Evolutionary conservation across 1,139 yeast genomes (phyloP).

Genomic region (Geotrichum fermentans): DNA sequence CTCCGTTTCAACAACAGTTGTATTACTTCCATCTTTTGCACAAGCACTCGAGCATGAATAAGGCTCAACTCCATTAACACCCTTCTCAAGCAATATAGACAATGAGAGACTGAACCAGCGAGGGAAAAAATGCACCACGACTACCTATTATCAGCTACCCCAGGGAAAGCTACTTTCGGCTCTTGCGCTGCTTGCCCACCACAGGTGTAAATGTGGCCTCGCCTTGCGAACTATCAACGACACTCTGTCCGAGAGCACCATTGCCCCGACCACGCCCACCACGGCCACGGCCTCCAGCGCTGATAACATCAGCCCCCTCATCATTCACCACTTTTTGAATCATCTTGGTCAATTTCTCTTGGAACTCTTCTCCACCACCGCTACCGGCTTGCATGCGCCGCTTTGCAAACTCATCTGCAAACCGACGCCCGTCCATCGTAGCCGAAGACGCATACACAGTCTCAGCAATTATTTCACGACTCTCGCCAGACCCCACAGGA

Average conservation of each 20-base stretch:
- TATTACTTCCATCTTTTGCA: no score
- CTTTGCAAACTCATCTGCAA: conserved; percentile 82
- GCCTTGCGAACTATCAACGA: background rate
- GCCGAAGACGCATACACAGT: conserved; percentile 87
- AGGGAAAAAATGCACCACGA: no score
- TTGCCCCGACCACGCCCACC: background rate
- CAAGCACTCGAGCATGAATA: no score
- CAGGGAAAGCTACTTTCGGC: no score
- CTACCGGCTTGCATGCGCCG: conserved; percentile 64
- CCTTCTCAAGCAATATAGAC: no score
- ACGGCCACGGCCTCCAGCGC: background rate
- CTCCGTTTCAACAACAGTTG: no score
- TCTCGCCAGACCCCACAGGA: conserved; percentile 60
- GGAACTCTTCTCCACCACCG: background rate
- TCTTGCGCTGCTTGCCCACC: background rate
- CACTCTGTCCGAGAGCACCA: background rate
- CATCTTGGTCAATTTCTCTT: background rate
- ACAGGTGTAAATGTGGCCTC: background rate
- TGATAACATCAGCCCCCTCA: background rate
- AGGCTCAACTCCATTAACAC: no score
- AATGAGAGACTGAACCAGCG: no score
- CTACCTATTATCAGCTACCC: no score
- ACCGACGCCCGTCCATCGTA: conserved; percentile 90
- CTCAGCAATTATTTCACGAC: conserved; percentile 82
- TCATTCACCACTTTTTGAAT: background rate